Base-by-base conservation (phyloP, 768 basidiomycete genomes). In the Rhodotorula taiwanensis region DNA sequence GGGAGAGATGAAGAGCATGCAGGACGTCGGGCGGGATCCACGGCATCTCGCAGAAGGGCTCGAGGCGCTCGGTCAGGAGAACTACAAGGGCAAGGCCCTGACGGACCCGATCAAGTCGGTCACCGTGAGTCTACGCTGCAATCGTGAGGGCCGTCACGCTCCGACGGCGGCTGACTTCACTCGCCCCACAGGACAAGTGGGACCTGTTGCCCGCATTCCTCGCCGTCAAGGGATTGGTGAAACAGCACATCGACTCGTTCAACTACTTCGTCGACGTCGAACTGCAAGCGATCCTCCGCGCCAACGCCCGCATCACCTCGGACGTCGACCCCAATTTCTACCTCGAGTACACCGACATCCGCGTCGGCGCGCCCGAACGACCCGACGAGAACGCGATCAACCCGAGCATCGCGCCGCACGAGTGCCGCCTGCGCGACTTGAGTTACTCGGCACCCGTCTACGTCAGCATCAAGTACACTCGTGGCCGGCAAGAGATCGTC, bases 171-270 rank as follows among this genome's bases (percentile, higher is more conserved):
- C 27, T n/a, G 33, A 14, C 13, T 10, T 20, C 31, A 20, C 28
- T 39, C 33, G 13, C n/a, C 18, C 23, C 23, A 20, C 33, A 63
- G 93, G 95, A 99, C 75, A 99, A 99, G 84, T 99, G 95, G 95
- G 83, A 95, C 25, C 79, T 99, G 15, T 79, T 99, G 4, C 95
- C 95, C 3, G 94, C 93, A 15, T 99, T 98, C 73, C 80, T 99
- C 55, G 88, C 93, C 77, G 89, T 95, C 65, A 99, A 99, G 73
- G 95, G 95, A 62, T 85, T 99, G 20, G 95, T 99, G 65, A 98
- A 98, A 79, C 95, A 98, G 74, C 95, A 99, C 74, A 88, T 97
- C 70, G 95, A 97, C 76, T 95, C 91, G 13, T 98, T 91, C 84
- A 97, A 97, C 79, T 93, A 94, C 76, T 98, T 99, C 74, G 91